Evolutionary conservation across 2,329 filamentous ascomycete species (phyloP).

Genomic region (Scytalidium sp.): DNA sequence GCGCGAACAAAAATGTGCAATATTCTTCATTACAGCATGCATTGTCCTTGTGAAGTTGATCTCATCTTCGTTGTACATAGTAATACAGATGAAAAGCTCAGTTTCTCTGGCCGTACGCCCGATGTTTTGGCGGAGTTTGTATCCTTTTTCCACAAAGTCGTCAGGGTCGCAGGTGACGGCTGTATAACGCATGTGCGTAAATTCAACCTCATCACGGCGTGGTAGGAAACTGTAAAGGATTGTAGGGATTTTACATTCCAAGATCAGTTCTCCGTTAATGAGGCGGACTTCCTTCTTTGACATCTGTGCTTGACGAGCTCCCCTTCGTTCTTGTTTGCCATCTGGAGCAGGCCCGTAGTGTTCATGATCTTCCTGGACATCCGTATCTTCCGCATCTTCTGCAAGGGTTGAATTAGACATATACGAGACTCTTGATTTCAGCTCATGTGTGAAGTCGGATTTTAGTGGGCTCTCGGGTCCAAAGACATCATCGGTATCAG

Average conservation of each 20-base stretch:
- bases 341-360: conserved; percentile 86
- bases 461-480: conserved; percentile 44
- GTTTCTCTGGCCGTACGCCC: conserved; percentile 82
- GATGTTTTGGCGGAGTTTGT: conserved; percentile 90
- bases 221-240: conserved; percentile 97
- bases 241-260: conserved; percentile 98
- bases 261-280: conserved; percentile 94
- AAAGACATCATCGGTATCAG: conserved; percentile 65
- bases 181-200: conserved; percentile 98
- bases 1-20: conserved; percentile 91
- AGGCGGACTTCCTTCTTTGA: conserved; percentile 90
- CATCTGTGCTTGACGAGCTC: conserved; percentile 83
- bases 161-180: conserved; percentile 98
- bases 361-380: conserved; percentile 58
- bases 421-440: conserved; percentile 35
- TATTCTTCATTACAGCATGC: conserved; percentile 98
- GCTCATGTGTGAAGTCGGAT: conserved; percentile 11
- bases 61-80: conserved; percentile 99
- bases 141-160: conserved; percentile 84
- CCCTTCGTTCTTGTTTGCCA: conserved; percentile 82
- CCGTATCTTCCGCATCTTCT: conserved; percentile 33
- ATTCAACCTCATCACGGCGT: conserved; percentile 87
- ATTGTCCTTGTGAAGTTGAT: conserved; percentile 96
- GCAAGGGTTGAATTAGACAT: conserved; percentile 23
- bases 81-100: conserved; percentile 93